These are phyloP conservation scores for Lophiostoma macrostomum DNA, from an alignment of 495 filamentous ascomycete species.

Conservation along the genomic window DNA sequence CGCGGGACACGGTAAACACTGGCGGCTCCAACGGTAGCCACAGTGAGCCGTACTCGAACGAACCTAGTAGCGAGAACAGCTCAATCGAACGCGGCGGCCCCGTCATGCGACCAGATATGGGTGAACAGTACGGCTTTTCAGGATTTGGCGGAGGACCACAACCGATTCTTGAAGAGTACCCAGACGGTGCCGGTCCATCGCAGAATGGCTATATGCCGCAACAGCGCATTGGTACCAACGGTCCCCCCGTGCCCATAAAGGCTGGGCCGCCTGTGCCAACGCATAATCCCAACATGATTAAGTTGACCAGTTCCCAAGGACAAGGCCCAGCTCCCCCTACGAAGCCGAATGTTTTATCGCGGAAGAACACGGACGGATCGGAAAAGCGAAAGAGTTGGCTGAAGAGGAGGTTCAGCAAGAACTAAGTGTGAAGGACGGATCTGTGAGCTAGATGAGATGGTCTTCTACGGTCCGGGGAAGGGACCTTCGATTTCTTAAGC, in stretches of 20 bases:
- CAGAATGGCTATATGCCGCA: conserved; percentile 15
- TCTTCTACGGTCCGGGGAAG: background rate
- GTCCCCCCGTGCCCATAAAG: conserved; percentile 22
- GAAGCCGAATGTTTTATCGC: conserved; percentile 19
- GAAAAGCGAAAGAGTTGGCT: conserved; percentile 91
- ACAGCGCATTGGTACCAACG: conserved; percentile 4
- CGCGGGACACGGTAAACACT: conserved; percentile 77
- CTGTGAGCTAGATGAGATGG: background rate
- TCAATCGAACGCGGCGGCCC: conserved; percentile 68
- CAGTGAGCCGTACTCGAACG: conserved; percentile 72
- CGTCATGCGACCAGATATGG: conserved; percentile 47
- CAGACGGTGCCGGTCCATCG: conserved; percentile 32
- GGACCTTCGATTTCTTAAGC: background rate
- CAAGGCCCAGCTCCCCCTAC: background rate
- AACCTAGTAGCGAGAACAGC: conserved; percentile 88
- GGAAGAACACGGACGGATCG: conserved; percentile 16
- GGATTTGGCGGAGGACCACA: conserved; percentile 50
- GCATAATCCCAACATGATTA: conserved; percentile 12
- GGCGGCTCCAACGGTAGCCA: conserved; percentile 67
- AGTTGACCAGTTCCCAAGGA: conserved; percentile 4
- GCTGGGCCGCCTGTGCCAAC: background rate
- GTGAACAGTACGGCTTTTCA: conserved; percentile 55
- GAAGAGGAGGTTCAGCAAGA: conserved; percentile 73
- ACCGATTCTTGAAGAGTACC: conserved; percentile 43
- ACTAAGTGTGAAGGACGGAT: conserved; percentile 35